These are phyloP conservation scores for Annona cherimola DNA, from an alignment of 164 flowering plant species.

Conservation along the genomic window DNA sequence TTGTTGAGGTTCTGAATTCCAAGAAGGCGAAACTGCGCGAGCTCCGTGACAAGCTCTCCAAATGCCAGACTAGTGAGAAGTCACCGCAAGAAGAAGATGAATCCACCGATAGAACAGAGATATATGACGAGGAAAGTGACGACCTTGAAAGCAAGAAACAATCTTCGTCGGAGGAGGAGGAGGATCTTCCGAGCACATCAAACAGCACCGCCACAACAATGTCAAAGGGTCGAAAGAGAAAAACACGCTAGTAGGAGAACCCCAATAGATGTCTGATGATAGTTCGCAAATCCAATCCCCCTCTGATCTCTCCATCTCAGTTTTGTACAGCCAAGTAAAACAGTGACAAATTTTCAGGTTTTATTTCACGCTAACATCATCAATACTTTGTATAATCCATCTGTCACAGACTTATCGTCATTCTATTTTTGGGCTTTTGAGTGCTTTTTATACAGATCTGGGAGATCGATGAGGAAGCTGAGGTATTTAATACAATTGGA, in stretches of 20 bases:
- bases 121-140: constrained; percentile 43
- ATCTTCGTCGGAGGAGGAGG: not conserved
- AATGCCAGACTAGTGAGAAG: constrained; percentile 23
- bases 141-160: constrained; percentile 32
- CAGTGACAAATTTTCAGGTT: no score
- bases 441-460: no score
- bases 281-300: no score
- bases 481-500: no score
- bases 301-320: no score
- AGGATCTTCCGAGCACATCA: constrained; percentile 33
- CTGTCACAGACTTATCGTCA: no score
- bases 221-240: constrained; percentile 43
- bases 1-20: constrained; percentile 66
- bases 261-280: no score
- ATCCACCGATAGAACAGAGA: constrained; percentile 59
- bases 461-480: no score
- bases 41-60: constrained; percentile 51
- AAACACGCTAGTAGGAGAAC: constrained; percentile 6
- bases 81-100: constrained; percentile 44
- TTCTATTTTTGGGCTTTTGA: no score
- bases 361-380: no score
- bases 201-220: constrained; percentile 24
- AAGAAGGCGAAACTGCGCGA: constrained; percentile 84
- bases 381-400: no score
- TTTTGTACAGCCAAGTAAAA: no score